These are phyloP conservation scores for Lipomyces kockii DNA, from an alignment of 805 yeast genomes.

Conservation along the genomic window DNA sequence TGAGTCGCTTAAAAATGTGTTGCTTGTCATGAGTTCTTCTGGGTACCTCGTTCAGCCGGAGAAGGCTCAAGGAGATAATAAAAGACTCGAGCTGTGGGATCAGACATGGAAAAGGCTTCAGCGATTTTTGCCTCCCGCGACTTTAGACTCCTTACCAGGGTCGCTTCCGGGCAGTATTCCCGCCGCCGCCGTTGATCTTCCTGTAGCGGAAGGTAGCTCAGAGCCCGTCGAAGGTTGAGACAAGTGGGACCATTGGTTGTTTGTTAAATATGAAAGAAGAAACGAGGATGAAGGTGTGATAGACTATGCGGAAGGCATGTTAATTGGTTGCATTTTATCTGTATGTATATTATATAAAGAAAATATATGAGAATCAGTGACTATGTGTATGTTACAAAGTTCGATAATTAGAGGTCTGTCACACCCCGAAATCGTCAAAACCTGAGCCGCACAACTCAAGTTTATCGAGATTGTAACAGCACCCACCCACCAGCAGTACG, in stretches of 20 bases:
- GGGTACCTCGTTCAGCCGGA: slow-evolving; percentile 33
- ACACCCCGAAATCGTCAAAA: background rate
- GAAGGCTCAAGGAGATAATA: slow-evolving; percentile 41
- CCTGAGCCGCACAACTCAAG: background rate
- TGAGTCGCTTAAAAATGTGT: slow-evolving; percentile 50
- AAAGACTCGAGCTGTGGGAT: slow-evolving; percentile 44
- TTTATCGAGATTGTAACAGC: no score
- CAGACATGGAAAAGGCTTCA: slow-evolving; percentile 47
- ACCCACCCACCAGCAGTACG: background rate
- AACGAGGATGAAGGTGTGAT: background rate
- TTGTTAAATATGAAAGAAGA: background rate
- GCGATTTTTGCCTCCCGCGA: slow-evolving; percentile 47
- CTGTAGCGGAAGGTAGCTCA: background rate
- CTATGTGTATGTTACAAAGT: background rate
- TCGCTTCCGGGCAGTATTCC: background rate
- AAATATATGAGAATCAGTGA: background rate
- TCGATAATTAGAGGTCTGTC: no score
- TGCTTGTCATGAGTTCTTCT: slow-evolving; percentile 47
- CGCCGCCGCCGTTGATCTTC: background rate
- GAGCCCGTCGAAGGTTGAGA: background rate
- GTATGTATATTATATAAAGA: background rate
- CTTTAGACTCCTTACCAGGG: slow-evolving; percentile 15
- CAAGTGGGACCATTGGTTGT: background rate
- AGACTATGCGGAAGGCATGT: background rate
- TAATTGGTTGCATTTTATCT: background rate